Evolutionary conservation across 192 early-diverging fungal species (phyloP), one percentile per base, ranked within the genome.

Genomic region (Diversispora eburnea): DNA sequence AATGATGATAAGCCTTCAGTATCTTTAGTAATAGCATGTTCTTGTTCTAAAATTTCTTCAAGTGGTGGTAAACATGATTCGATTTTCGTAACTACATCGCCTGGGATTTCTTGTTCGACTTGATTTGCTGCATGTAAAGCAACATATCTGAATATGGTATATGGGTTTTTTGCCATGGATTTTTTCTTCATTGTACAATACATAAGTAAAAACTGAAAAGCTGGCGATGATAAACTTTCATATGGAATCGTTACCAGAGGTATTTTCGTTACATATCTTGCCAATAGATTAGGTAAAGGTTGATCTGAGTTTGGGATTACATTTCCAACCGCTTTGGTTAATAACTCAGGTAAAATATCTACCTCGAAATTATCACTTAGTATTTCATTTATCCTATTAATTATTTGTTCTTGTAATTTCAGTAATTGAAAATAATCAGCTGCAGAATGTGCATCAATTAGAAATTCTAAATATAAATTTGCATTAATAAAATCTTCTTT

Each of bases 341-440:
- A 65, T 47, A 65, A 65, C n/a, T 65, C 63, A 17, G 46, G 42
- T 1, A n/a, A 17, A 0, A 65, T 10, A 58, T 58, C 25, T 33
- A 1, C 25, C 25, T 33, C 25, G 25, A 2, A 33, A 3, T 9
- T 58, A 10, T 22, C 19, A 22, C 43, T 39, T 65, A 47, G 19
- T 5, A 17, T 65, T 39, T 25, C n/a, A 3, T 47, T 17, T 17
- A 65, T 5, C 8, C 5, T n/a, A 4, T 46, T 19, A 10, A 46
- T 20, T 1, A 65, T 7, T 5, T 15, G 3, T 0, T 46, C 41
- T 65, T 65, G 41, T 13, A 65, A 39, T 17, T 42, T n/a, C 0
- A 15, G 13, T 43, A 65, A 20, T 65, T 65, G 63, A 65, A 65
- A 65, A 47, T 9, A 65, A 65, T 65, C 63, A 19, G 63, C 63